phyloP scores from a whole-genome alignment of 495 filamentous ascomycete genomes.

The Paragyromitra xinjiangensis region DNA sequence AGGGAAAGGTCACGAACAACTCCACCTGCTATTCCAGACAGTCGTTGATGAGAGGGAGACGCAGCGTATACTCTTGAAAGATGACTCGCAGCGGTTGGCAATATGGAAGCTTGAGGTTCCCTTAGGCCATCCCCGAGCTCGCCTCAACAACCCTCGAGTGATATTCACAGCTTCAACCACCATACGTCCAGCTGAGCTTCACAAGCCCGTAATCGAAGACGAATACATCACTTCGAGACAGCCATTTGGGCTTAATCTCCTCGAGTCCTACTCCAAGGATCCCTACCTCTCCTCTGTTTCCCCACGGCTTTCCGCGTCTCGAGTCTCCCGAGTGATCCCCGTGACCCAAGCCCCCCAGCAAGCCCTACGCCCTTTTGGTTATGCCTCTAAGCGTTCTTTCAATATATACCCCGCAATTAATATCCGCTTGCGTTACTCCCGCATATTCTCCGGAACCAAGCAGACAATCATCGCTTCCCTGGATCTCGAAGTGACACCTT shows the following conservation, averaged over 20 bases:
- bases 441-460: constrained; percentile 70
- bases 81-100: constrained; percentile 68
- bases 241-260: constrained; percentile 79
- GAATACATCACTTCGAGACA: constrained; percentile 80
- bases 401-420: constrained; percentile 83
- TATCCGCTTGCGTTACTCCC: constrained; percentile 81
- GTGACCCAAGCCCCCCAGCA: constrained; percentile 66
- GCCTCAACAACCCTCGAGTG: constrained; percentile 78
- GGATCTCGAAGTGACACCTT: constrained; percentile 87
- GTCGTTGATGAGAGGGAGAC: constrained; percentile 54
- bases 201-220: constrained; percentile 65
- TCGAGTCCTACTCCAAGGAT: constrained; percentile 78
- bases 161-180: constrained; percentile 78
- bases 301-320: constrained; percentile 79
- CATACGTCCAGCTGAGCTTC: constrained; percentile 67
- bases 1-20: constrained; percentile 52
- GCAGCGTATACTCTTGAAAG: constrained; percentile 64
- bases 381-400: constrained; percentile 69
- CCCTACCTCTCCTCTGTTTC: constrained; percentile 70
- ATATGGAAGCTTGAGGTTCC: constrained; percentile 84
- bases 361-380: constrained; percentile 71
- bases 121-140: constrained; percentile 77
- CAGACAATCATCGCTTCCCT: constrained; percentile 80
- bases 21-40: constrained; percentile 63
- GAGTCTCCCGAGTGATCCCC: constrained; percentile 80